Base-by-base conservation (phyloP, 306 rosid genomes). In the Fragaria vesca region DNA sequence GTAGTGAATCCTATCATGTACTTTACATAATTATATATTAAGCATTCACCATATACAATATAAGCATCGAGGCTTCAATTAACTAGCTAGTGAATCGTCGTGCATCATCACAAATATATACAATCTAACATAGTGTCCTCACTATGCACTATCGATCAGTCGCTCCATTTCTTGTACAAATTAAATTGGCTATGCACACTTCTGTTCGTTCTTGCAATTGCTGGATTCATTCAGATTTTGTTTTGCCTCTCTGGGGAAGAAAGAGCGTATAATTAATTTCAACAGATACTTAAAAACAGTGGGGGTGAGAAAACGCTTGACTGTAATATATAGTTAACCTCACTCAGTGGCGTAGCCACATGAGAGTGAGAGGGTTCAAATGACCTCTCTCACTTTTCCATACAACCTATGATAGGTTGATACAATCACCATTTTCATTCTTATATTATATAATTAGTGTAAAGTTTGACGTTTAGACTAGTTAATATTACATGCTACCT, bases 71-170 rank as follows among this genome's bases (percentile, higher is more conserved):
- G 28, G 62, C 30, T 21, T 55, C 62, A 21, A 21, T 21, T 21
- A 58, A 9, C 32, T 4, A 21, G 28, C 5, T 12, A 51, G 8
- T 58, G 24, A 9, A 21, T 58, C 6, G 28, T 21, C 65, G 3
- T 57, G 63, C 28, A 8, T 24, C 13, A 58, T 58, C 65, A 24
- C 16, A 10, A 6, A 42, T 38, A 21, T 26, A 6, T 20, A 9
- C 12, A n/a, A 57, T 5, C 26, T 57, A 54, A 24, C 30, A 55
- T 26, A 73, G 57, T 73, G 77, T 40, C 77, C 77, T 55, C 77
- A 73, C 42, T 58, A 3, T 55, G 51, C 67, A 55, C 67, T 11
- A 38, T 52, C 40, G 2, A 17, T n/a, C 50, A 10, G 9, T 42
- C 15, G 50, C 24, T 72, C 24, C 16, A 52, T 52, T 72, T 61